A percentile compares a stretch with the other conserved stretches of the same genome.
Conservation (phyloP, 768 basidiomycete genomes). For the Termitomyces heimii region DNA sequence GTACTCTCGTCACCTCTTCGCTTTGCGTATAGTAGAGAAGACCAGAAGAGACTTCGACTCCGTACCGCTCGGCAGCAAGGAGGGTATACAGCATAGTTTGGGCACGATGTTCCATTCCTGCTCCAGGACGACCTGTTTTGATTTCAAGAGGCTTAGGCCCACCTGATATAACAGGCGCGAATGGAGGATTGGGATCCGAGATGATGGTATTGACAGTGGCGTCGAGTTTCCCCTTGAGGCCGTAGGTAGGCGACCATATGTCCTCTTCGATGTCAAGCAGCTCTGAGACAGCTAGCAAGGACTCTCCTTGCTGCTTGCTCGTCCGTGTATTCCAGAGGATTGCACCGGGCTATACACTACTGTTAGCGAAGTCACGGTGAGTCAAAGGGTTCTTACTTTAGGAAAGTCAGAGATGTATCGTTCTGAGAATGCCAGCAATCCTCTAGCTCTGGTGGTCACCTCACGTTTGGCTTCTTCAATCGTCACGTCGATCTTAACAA, state of each 20-base stretch:
- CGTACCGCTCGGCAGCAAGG: slow-evolving; percentile 88
- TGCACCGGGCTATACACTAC: slow-evolving; percentile 47
- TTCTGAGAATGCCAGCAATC: slow-evolving; percentile 56
- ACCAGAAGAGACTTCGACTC: slow-evolving; percentile 71
- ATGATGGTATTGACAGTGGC: slow-evolving; percentile 75
- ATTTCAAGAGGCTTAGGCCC: slow-evolving; percentile 84
- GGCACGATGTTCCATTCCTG: slow-evolving; percentile 89
- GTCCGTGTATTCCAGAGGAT: slow-evolving; percentile 65
- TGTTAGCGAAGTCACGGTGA: background rate
- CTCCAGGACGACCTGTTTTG: slow-evolving; percentile 80
- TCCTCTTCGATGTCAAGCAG: slow-evolving; percentile 93
- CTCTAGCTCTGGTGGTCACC: slow-evolving; percentile 54
- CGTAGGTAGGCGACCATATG: slow-evolving; percentile 94
- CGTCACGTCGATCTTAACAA: slow-evolving; percentile 52
- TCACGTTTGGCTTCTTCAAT: slow-evolving; percentile 65
- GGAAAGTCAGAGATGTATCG: slow-evolving; percentile 61
- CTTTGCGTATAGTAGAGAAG: slow-evolving; percentile 93
- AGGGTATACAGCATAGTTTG: slow-evolving; percentile 98
- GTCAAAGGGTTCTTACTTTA: slow-evolving; percentile 39
- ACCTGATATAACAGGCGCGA: slow-evolving; percentile 18
- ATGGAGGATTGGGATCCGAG: slow-evolving; percentile 33
- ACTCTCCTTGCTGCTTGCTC: slow-evolving; percentile 33
- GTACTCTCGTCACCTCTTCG: slow-evolving; percentile 81
- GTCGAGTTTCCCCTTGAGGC: slow-evolving; percentile 94
- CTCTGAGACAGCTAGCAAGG: slow-evolving; percentile 65